Percentiles rank a stretch among this genome's conserved stretches.
Conservation (phyloP, 352 stramenopile genomes). For the Thalassiosira exigua region DNA sequence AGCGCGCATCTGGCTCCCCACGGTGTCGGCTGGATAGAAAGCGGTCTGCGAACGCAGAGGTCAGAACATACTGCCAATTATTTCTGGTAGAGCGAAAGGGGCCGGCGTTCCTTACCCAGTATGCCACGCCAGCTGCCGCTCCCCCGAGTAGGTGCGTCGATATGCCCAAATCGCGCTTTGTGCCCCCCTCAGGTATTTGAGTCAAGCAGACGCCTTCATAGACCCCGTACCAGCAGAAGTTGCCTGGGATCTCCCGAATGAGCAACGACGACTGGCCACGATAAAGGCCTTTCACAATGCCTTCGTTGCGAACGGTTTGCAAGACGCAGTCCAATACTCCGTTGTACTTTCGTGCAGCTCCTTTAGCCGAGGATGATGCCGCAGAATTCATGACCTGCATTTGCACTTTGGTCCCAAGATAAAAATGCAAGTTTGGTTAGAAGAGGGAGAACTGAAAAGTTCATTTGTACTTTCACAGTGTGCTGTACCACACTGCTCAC, state of each 20-base stretch:
- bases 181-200: conserved; percentile 60
- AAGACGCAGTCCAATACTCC: conserved; percentile 61
- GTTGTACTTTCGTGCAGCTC: conserved; percentile 43
- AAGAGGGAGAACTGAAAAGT: not conserved
- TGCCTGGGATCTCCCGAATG: conserved; percentile 69
- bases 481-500: conserved; percentile 25
- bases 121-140: conserved; percentile 65
- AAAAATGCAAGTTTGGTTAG: not conserved
- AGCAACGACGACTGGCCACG: conserved; percentile 61
- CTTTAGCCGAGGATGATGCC: conserved; percentile 1
- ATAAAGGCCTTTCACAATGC: conserved; percentile 63
- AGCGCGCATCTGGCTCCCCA: conserved; percentile 68
- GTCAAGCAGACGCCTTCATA: conserved; percentile 67
- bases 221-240: conserved; percentile 70
- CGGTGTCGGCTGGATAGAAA: conserved; percentile 78
- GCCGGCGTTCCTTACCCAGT: no score
- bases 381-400: conserved; percentile 72
- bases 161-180: conserved; percentile 60
- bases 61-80: no score
- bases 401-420: conserved; percentile 34
- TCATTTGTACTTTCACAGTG: not conserved
- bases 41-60: no score
- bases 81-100: no score
- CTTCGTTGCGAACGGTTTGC: conserved; percentile 61
- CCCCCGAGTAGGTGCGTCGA: conserved; percentile 64